A percentile compares a stretch with the other conserved stretches of the same genome.
These are phyloP conservation scores for Neolecta irregularis DNA, from an alignment of 1,139 yeast genomes.

Conservation along the genomic window DNA sequence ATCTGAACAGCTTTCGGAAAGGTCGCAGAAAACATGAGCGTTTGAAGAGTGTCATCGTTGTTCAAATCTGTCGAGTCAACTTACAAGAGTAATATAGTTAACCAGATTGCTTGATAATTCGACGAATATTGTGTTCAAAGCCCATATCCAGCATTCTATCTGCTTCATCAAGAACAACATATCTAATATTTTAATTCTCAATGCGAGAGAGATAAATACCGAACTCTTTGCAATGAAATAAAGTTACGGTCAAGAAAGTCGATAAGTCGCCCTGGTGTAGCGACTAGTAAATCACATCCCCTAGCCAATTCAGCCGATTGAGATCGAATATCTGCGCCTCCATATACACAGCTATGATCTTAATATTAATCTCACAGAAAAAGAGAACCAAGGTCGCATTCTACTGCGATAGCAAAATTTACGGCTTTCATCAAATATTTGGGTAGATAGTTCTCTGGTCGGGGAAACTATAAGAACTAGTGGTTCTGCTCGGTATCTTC, in stretches of 20 bases:
- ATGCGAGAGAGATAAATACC: no score
- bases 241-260: slow-evolving; percentile 62
- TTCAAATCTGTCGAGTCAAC: slow-evolving; percentile 23
- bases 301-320: slow-evolving; percentile 5
- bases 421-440: slow-evolving; percentile 59
- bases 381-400: no score
- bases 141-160: slow-evolving; percentile 94
- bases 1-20: slow-evolving; percentile 61
- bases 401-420: no score
- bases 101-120: slow-evolving; percentile 51
- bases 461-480: slow-evolving; percentile 73
- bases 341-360: no score
- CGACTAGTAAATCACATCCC: slow-evolving; percentile 38
- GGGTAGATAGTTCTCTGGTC: slow-evolving; percentile 82
- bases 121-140: no score
- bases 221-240: slow-evolving; percentile 47
- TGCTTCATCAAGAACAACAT: slow-evolving; percentile 77
- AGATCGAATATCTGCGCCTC: no score
- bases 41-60: slow-evolving; percentile 26
- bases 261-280: slow-evolving; percentile 82
- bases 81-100: slow-evolving; percentile 32
- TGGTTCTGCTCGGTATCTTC: no score
- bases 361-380: no score
- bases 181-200: no score
- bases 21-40: slow-evolving; percentile 91